Conservation (phyloP, 2,329 filamentous ascomycete species). For the Arthrobotrys conoides region DNA sequence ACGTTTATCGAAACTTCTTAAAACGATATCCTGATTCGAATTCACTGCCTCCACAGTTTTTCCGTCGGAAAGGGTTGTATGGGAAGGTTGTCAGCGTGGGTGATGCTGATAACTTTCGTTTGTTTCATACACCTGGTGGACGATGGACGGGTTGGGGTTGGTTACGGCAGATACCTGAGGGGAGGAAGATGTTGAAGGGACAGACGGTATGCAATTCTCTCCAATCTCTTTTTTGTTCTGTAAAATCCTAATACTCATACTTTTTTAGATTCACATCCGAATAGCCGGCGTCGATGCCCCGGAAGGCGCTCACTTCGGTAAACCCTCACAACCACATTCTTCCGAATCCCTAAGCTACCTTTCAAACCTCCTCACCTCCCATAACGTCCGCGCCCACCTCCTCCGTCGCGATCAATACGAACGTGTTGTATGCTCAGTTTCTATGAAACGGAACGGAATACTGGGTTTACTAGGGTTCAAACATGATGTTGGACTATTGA, state of each 20-base stretch:
- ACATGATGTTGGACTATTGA: conserved; percentile 87
- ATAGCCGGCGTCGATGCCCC: conserved; percentile 94
- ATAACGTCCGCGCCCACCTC: conserved; percentile 84
- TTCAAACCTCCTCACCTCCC: conserved; percentile 78
- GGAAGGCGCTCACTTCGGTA: conserved; percentile 91
- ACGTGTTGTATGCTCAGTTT: conserved; percentile 88
- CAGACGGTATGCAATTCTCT: conserved; percentile 77
- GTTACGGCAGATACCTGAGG: conserved; percentile 79
- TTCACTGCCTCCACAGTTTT: conserved; percentile 81
- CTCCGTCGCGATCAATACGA: conserved; percentile 93
- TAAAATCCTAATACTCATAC: not conserved
- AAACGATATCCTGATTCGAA: conserved; percentile 84
- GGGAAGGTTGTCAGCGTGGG: conserved; percentile 93
- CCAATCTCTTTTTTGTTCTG: not conserved
- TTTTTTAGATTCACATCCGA: conserved; percentile 82
- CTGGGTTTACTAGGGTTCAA: conserved; percentile 73
- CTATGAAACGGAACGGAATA: conserved; percentile 72
- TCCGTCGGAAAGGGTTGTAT: conserved; percentile 81
- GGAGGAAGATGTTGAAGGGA: conserved; percentile 78
- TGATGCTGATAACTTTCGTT: conserved; percentile 94
- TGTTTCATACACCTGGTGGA: conserved; percentile 94
- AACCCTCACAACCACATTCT: conserved; percentile 85
- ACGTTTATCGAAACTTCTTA: conserved; percentile 81
- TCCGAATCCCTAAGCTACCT: conserved; percentile 87
- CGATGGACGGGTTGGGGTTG: conserved; percentile 91